Evolutionary conservation across 2,329 filamentous ascomycete genomes (phyloP).

Genomic region (Fusarium robinianum): DNA sequence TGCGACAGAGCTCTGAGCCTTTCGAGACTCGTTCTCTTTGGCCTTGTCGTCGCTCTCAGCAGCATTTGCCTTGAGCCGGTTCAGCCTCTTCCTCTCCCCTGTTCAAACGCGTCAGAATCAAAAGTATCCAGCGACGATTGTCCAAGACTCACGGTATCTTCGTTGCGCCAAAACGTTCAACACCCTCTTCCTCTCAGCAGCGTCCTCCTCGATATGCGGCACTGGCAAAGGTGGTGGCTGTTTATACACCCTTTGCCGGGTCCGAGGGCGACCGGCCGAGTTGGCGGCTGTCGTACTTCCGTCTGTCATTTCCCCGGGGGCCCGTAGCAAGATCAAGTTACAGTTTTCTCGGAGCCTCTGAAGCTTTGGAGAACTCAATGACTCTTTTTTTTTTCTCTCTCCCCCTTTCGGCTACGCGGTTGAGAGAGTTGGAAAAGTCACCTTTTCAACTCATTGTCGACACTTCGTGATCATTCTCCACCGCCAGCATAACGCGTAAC

Average conservation of each 20-base stretch:
- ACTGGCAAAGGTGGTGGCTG: slow-evolving; percentile 47
- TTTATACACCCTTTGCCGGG: slow-evolving; percentile 49
- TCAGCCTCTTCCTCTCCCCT: slow-evolving; percentile 43
- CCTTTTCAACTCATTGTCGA: slow-evolving; percentile 23
- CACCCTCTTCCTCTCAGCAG: slow-evolving; percentile 57
- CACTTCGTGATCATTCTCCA: slow-evolving; percentile 18
- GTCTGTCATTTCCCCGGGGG: slow-evolving; percentile 17
- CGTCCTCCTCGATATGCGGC: slow-evolving; percentile 55
- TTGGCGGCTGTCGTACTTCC: not conserved
- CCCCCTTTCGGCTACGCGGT: not conserved
- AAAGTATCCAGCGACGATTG: no score
- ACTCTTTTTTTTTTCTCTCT: no score
- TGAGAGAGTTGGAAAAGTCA: slow-evolving; percentile 1
- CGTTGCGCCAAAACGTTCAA: slow-evolving; percentile 60
- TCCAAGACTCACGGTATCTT: slow-evolving; percentile 50
- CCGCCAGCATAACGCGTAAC: slow-evolving; percentile 40
- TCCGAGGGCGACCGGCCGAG: slow-evolving; percentile 34
- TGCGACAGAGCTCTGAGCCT: not conserved
- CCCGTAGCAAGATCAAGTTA: no score
- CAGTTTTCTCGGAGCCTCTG: no score
- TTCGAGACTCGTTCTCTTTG: slow-evolving; percentile 1
- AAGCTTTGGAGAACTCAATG: not conserved
- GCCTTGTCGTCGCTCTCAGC: slow-evolving; percentile 6
- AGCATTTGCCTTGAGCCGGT: slow-evolving; percentile 33
- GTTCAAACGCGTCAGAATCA: slow-evolving; percentile 6